Evolutionary conservation across 768 basidiomycete genomes (phyloP).

Genomic region (Fibroporia radiculosa): DNA sequence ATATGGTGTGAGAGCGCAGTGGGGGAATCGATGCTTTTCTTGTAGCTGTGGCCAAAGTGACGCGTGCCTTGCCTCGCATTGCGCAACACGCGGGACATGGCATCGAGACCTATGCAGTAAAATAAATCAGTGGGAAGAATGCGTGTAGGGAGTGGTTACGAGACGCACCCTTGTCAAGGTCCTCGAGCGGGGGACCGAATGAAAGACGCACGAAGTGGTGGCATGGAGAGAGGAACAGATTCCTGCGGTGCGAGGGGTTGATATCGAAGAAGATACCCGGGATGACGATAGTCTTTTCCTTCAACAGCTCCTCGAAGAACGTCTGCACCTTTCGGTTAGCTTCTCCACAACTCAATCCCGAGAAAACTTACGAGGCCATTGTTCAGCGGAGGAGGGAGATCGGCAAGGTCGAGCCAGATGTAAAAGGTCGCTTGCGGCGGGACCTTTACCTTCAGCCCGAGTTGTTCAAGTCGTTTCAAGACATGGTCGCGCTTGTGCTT

Average conservation of each 20-base stretch:
- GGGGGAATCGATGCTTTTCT: conserved; percentile 42
- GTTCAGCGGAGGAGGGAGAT: conserved; percentile 74
- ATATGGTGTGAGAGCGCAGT: conserved; percentile 11
- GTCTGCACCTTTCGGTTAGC: conserved; percentile 34
- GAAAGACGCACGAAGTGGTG: conserved; percentile 85
- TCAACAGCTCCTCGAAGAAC: conserved; percentile 92
- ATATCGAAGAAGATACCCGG: conserved; percentile 90
- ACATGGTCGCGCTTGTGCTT: conserved; percentile 88
- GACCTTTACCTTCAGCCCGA: conserved; percentile 71
- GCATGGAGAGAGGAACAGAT: conserved; percentile 86
- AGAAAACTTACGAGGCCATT: conserved; percentile 65
- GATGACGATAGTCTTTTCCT: conserved; percentile 85
- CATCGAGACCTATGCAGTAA: conserved; percentile 62
- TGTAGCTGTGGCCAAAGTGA: conserved; percentile 69
- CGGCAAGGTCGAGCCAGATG: conserved; percentile 85
- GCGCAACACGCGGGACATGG: conserved; percentile 72
- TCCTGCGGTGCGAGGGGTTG: conserved; percentile 74
- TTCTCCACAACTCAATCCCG: neutral
- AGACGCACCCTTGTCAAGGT: conserved; percentile 62
- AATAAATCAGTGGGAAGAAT: conserved; percentile 1
- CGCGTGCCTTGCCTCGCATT: conserved; percentile 54
- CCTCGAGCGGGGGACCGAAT: conserved; percentile 76
- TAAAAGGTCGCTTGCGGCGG: conserved; percentile 86
- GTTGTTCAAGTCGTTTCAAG: conserved; percentile 65
- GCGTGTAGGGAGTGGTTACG: neutral